Evolutionary conservation across 345 rosid genomes (phyloP), one percentile per base, ranked within the genome.

Genomic region (Punica granatum): DNA sequence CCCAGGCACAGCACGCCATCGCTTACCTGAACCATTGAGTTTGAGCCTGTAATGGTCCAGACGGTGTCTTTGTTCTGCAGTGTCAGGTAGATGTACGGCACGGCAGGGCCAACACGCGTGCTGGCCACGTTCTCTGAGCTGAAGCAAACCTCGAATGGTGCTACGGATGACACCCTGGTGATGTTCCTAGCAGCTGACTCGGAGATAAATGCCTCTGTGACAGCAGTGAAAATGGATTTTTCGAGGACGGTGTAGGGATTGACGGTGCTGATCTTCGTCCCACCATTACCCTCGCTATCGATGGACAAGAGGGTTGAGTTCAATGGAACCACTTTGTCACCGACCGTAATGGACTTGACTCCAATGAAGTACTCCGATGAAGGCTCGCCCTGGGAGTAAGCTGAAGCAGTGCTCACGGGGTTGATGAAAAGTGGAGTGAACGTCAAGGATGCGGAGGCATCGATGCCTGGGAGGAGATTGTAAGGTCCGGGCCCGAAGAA

Each of bases 211-310:
- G 86, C 83, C 3, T 70, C 56, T 0, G 81, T 81, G 19, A 88
- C 80, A 2, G 83, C 82, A 0, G 75, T 75, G 66, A 30, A 86
- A 48, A 89, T 85, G 3, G 96, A 82, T 6, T 76, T 58, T 60
- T 87, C 85, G 54, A 89, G 15, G 41, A 84, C 72, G 0, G 92
- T 88, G 86, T 88, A 88, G 0, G 96, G 90, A 5, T 87, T 16
- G 36, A 88, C 92, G 1, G 92, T 82, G 78, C 92, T 89, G 72
- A 92, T 79, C 71, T 87, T 89, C 19, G 96, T 92, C 36, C 94
- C 96, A 1, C 91, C 91, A 3, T 67, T 26, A 26, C 97, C 91
- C 1, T 32, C 11, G 23, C 39, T 51, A 37, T 81, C 60, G 15
- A 87, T 82, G 26, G 80, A 73, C 46, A 91, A 54, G 16, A 83